These are phyloP conservation scores for Candolleomyces eurysporus DNA, from an alignment of 768 basidiomycete species.

Conservation along the genomic window DNA sequence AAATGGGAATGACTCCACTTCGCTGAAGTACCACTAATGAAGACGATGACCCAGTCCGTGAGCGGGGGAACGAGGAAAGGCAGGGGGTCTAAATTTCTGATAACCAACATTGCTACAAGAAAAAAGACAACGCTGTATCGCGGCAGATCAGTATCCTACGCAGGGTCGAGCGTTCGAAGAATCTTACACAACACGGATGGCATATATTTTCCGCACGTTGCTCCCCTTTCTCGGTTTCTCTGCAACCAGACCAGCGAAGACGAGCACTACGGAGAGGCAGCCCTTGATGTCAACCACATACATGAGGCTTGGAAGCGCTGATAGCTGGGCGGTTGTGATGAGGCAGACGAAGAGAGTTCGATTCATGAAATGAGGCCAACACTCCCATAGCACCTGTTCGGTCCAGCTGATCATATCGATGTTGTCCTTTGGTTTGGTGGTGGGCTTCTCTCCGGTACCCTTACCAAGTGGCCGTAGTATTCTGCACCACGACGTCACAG, in stretches of 20 bases:
- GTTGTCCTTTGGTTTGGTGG: not conserved
- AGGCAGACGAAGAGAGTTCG: not conserved
- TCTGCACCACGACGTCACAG: not conserved
- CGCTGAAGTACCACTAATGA: not conserved
- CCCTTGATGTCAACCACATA: too few relatives aligned
- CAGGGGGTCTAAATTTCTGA: too few relatives aligned
- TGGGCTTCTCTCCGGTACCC: not conserved
- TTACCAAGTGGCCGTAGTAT: not conserved
- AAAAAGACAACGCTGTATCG: too few relatives aligned
- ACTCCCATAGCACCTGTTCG: not conserved
- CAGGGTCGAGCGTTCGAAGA: too few relatives aligned
- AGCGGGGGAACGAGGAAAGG: too few relatives aligned
- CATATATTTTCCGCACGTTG: too few relatives aligned
- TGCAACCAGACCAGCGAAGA: not conserved
- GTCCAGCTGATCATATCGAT: conserved; percentile 7
- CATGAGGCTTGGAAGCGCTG: not conserved
- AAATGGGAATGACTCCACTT: not conserved
- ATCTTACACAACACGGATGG: too few relatives aligned
- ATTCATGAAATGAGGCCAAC: conserved; percentile 2
- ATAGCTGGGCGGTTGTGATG: not conserved
- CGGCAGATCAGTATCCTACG: too few relatives aligned
- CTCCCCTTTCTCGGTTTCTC: too few relatives aligned
- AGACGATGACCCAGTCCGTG: not conserved
- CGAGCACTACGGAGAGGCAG: not conserved
- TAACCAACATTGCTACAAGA: too few relatives aligned